A percentile compares a stretch with the other conserved stretches of the same genome.
Evolutionary conservation across 352 stramenopile species (phyloP).

Genomic region (Elongisporangium anandrum): DNA sequence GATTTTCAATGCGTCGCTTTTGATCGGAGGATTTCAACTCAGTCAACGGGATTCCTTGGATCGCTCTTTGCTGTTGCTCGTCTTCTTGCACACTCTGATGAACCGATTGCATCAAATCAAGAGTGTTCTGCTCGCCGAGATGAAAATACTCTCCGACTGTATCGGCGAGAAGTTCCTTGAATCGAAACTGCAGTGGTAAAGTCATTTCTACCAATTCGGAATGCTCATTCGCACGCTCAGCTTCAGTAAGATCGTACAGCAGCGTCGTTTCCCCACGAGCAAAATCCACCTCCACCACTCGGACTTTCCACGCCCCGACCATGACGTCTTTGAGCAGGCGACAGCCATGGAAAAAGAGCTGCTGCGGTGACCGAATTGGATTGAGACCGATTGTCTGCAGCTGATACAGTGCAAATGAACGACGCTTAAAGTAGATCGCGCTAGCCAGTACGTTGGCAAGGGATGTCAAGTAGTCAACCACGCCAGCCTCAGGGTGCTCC

Average conservation of each 20-base stretch:
- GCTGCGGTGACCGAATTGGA: constrained; percentile 45
- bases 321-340: constrained; percentile 37
- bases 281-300: constrained; percentile 51
- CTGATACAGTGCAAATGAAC: constrained; percentile 41
- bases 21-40: background rate
- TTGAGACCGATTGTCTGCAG: constrained; percentile 31
- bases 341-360: constrained; percentile 43
- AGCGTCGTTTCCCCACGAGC: constrained; percentile 35
- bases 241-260: constrained; percentile 55
- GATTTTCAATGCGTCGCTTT: background rate
- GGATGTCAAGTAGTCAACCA: constrained; percentile 42
- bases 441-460: constrained; percentile 37
- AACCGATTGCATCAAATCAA: background rate
- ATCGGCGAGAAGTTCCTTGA: constrained; percentile 38
- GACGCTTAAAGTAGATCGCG: constrained; percentile 59
- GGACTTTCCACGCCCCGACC: constrained; percentile 51
- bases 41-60: background rate
- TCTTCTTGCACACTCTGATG: background rate
- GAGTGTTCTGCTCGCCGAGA: background rate
- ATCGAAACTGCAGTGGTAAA: constrained; percentile 33
- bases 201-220: constrained; percentile 20
- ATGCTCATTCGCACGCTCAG: constrained; percentile 12
- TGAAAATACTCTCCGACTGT: constrained; percentile 34
- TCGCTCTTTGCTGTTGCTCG: background rate
- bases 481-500: constrained; percentile 52